Conservation (phyloP, 1,139 yeast species). For the Hemisphaericaspora xylanilytica region DNA sequence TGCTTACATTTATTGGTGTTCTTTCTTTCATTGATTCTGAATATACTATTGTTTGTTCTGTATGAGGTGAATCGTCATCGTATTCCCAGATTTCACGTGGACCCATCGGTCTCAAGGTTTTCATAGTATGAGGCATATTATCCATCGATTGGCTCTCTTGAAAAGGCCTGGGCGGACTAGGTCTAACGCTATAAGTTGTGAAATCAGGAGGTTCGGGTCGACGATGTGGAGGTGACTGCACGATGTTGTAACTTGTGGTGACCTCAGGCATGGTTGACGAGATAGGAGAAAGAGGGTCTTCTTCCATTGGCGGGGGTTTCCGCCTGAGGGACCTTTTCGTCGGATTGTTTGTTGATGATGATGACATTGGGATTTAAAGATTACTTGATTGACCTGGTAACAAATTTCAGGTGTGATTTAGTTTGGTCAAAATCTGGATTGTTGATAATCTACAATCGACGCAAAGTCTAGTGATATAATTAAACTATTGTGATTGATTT, state of each 20-base stretch:
- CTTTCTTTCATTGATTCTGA: not conserved
- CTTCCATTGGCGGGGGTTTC: slow-evolving; percentile 24
- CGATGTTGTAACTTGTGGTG: not conserved
- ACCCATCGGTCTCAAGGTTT: slow-evolving; percentile 43
- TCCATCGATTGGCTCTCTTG: slow-evolving; percentile 9
- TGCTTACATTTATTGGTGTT: slow-evolving; percentile 5
- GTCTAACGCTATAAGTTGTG: not conserved
- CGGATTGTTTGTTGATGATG: slow-evolving; percentile 7
- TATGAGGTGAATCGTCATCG: slow-evolving; percentile 16
- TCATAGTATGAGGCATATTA: slow-evolving; percentile 17
- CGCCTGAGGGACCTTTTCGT: slow-evolving; percentile 24
- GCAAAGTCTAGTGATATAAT: too few relatives aligned
- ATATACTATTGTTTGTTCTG: not conserved
- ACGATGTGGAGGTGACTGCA: slow-evolving; percentile 1
- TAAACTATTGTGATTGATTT: too few relatives aligned
- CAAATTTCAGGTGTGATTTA: too few relatives aligned
- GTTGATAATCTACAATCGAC: too few relatives aligned
- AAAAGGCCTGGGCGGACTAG: not conserved
- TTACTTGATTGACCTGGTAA: too few relatives aligned
- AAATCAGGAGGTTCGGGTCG: not conserved
- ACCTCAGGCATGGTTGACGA: not conserved
- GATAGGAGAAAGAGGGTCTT: not conserved
- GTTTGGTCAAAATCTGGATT: too few relatives aligned
- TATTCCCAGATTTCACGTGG: slow-evolving; percentile 42
- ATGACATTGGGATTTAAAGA: too few relatives aligned